These are phyloP conservation scores for Ormosia semicastrata DNA, from an alignment of 306 rosid genomes.

Conservation along the genomic window DNA sequence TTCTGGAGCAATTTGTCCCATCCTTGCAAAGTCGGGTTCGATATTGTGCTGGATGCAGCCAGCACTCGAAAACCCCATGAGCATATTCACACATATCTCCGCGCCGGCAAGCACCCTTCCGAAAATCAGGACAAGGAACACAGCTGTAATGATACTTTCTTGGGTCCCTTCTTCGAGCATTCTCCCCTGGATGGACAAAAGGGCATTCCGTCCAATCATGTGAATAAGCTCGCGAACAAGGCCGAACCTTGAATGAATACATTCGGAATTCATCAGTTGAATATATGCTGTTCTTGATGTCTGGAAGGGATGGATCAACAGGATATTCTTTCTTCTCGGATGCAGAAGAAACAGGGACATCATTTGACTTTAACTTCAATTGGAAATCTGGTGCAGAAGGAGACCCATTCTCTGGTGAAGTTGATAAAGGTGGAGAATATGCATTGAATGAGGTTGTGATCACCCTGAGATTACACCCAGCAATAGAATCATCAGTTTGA, in stretches of 20 bases:
- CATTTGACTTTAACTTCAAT: slow-evolving; percentile 52
- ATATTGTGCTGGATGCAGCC: slow-evolving; percentile 96
- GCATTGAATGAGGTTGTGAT: slow-evolving; percentile 41
- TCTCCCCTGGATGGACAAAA: slow-evolving; percentile 95
- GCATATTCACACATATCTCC: slow-evolving; percentile 98
- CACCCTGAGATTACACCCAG: slow-evolving; percentile 51
- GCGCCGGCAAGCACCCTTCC: slow-evolving; percentile 91
- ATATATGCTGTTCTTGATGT: slow-evolving; percentile 89
- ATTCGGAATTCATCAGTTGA: slow-evolving; percentile 92
- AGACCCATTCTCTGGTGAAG: slow-evolving; percentile 69
- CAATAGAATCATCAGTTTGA: slow-evolving; percentile 46
- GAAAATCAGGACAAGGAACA: slow-evolving; percentile 93
- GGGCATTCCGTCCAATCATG: slow-evolving; percentile 99
- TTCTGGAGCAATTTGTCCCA: slow-evolving; percentile 75
- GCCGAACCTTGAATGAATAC: slow-evolving; percentile 96
- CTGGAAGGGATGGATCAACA: slow-evolving; percentile 89
- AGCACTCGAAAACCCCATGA: slow-evolving; percentile 95
- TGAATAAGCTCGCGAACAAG: slow-evolving; percentile 93
- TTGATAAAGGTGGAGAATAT: slow-evolving; percentile 60
- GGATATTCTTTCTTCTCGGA: slow-evolving; percentile 94
- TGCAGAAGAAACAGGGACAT: slow-evolving; percentile 41
- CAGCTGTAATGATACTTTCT: slow-evolving; percentile 94
- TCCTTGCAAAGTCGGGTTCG: slow-evolving; percentile 93
- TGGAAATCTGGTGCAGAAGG: slow-evolving; percentile 62
- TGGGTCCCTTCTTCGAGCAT: slow-evolving; percentile 97